Evolutionary conservation across 208 protist genomes (phyloP), one percentile per base, ranked within the genome.

Genomic region (Naegleria fowleri): DNA sequence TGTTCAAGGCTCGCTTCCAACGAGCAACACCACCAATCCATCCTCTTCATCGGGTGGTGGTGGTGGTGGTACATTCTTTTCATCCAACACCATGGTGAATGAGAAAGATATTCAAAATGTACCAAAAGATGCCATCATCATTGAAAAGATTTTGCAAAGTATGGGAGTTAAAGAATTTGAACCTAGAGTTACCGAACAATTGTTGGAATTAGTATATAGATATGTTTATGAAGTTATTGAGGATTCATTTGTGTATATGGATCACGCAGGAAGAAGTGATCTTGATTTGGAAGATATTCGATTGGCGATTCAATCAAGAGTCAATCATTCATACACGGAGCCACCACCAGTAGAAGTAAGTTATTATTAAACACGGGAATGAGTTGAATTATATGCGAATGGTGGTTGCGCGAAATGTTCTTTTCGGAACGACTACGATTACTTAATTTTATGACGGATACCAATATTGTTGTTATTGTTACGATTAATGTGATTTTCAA

Each of bases 111-210:
- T 79, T 79, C 67, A 79, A 79, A 79, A 79, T 33, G 67, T 88
- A 16, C 86, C 86, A n/a, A 67, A 40, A 29, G 86, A 89, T 67
- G 86, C 86, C 7, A 40, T 67, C 19, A 39, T 67, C 22, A 67
- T 89, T 25, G 86, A 89, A 67, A 89, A 89, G 29, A 89, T 89
- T 36, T 40, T 89, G 5, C 4, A 33, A 75, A 89, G 48, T 40
- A 89, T 89, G 86, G 86, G 86, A 5, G 40, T 89, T 41, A 38
- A 67, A 75, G 48, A 89, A 40, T 39, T 38, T 40, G 86, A 89
- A 40, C 48, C 41, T 19, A 38, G 41, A n/a, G 41, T 89, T 36
- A 40, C 59, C 22, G 86, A 89, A 89, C 41, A 67, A 40, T 89
- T 89, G 11, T 89, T 89, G 29, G 86, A 89, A 67, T 15, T 89